phyloP scores from a whole-genome alignment of 179 eudicot genomes.

The Nepenthes alata region DNA sequence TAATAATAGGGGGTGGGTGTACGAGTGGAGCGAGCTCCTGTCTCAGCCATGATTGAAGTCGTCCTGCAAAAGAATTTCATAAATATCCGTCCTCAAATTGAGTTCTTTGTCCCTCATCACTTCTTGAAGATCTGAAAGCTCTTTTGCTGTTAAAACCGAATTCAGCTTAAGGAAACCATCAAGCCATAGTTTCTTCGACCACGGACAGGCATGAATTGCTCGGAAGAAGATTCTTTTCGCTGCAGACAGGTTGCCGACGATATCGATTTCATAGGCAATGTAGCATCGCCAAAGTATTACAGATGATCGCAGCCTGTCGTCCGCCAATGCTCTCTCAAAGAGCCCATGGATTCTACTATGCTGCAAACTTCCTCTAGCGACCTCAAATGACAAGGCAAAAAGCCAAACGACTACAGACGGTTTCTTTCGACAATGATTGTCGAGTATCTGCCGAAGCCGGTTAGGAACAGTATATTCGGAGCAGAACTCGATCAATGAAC shows the following conservation, averaged over 20 bases:
- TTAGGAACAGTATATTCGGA: conserved; percentile 51
- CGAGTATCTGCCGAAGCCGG: conserved; percentile 69
- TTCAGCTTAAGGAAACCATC: conserved; percentile 70
- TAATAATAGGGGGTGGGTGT: too few species aligned
- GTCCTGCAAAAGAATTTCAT: conserved; percentile 73
- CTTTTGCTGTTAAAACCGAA: conserved; percentile 50
- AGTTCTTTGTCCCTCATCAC: conserved; percentile 92
- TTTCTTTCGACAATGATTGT: conserved; percentile 64
- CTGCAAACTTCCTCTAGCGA: conserved; percentile 47
- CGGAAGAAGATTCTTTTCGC: conserved; percentile 85
- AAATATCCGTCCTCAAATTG: conserved; percentile 80
- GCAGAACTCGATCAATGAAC: conserved; percentile 50
- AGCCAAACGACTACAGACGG: conserved; percentile 65
- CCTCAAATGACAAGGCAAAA: conserved; percentile 71
- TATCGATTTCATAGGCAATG: conserved; percentile 58
- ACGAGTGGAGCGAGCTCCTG: not conserved
- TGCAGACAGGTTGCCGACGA: conserved; percentile 40
- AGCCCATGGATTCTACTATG: conserved; percentile 64
- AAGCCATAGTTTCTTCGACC: conserved; percentile 89
- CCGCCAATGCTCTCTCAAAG: conserved; percentile 71
- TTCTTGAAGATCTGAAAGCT: conserved; percentile 85
- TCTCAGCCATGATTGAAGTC: conserved; percentile 18
- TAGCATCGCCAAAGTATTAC: conserved; percentile 81
- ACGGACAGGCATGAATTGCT: conserved; percentile 95
- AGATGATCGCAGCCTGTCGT: conserved; percentile 43